Evolutionary conservation across 2,329 filamentous ascomycete species (phyloP), one percentile per base, ranked within the genome.

Genomic region (Nothopassalora personata): DNA sequence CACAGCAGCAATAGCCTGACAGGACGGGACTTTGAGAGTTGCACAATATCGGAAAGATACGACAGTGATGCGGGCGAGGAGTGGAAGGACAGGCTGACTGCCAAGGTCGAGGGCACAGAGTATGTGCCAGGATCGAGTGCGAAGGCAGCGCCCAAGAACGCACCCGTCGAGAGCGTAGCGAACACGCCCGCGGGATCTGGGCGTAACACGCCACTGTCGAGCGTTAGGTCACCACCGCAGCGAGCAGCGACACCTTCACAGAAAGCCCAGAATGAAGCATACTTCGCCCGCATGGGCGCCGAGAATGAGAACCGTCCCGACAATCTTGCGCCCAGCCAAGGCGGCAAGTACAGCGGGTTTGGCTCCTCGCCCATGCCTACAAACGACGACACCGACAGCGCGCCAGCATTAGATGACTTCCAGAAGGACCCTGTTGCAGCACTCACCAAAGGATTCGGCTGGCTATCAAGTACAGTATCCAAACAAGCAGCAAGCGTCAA

Each of bases 401-500:
- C 89, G 28, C 89, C 89, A 0, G 85, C 85, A 11, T 78, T 94
- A n/a, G 88, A 94, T 56, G 93, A 97, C 56, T 84, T 97, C 71
- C 91, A 96, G 74, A 89, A 87, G 71, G 94, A 99, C 72, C 92
- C 94, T 0, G 80, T 97, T 63, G 92, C 85, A 1, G 91, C 93
- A 15, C 75, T 99, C 67, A 91, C 86, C 30, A 97, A 96, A 76
- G 90, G 93, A 0, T 95, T 97, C 69, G 93, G 93, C 8, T 97
- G 94, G 91, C 91, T 97, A 70, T 84, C 91, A 18, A 88, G 85
- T 34, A 91, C 90, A 11, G 91, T 97, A 46, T 86, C 86, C 28
- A 96, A 94, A 80, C 89, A 90, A 64, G 94, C 92, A 39, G 95
- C 96, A 80, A 90, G 85, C 15, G 88, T 97, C 27, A 96, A 97